These are phyloP conservation scores for Beauveria caledonica DNA, from an alignment of 2,329 filamentous ascomycete species.

Conservation along the genomic window DNA sequence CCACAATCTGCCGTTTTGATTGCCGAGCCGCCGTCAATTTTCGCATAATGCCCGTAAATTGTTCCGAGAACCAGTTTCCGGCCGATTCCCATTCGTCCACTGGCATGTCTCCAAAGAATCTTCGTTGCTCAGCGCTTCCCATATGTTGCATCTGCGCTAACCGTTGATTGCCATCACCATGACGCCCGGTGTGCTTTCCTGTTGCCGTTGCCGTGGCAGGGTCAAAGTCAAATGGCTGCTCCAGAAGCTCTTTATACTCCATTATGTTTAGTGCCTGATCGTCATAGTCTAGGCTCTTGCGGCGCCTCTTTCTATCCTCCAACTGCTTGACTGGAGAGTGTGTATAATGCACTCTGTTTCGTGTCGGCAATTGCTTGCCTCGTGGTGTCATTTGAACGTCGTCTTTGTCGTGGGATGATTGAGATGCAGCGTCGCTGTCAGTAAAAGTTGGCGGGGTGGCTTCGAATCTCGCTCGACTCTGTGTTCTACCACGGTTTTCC, in stretches of 20 bases:
- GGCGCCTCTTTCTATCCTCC: constrained; percentile 33
- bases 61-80: constrained; percentile 52
- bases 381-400: constrained; percentile 14
- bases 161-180: constrained; percentile 20
- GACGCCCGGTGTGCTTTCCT: constrained; percentile 24
- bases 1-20: constrained; percentile 40
- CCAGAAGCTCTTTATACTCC: constrained; percentile 41
- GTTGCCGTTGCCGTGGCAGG: constrained; percentile 38
- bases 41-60: constrained; percentile 42
- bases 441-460: constrained; percentile 4
- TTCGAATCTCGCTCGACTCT: constrained; percentile 9
- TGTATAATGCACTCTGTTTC: constrained; percentile 19
- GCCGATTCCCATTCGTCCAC: constrained; percentile 51
- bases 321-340: constrained; percentile 13
- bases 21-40: constrained; percentile 40
- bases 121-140: constrained; percentile 36
- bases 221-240: constrained; percentile 50
- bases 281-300: constrained; percentile 45
- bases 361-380: constrained; percentile 14
- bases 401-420: constrained; percentile 9
- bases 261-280: constrained; percentile 47
- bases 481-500: background rate
- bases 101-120: constrained; percentile 45
- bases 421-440: constrained; percentile 2
- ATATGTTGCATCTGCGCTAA: constrained; percentile 42